phyloP scores from a whole-genome alignment of 1,139 yeast genomes.

The Arxiozyma heterogenica region DNA sequence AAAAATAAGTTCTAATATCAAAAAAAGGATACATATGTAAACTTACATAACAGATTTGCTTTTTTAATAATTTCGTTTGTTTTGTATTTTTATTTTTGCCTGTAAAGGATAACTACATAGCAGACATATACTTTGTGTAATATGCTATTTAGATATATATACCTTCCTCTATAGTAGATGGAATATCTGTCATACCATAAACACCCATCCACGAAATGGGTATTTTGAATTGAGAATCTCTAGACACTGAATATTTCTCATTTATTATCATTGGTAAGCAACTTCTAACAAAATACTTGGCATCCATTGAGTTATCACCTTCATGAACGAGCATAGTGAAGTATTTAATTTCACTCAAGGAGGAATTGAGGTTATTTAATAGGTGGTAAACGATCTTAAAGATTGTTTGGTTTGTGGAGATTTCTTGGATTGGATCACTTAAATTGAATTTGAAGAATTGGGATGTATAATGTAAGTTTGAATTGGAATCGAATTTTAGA shows the following conservation, averaged over 20 bases:
- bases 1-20: too few species aligned
- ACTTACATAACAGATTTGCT: too few species aligned
- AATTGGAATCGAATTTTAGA: constrained; percentile 16
- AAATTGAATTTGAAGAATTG: constrained; percentile 21
- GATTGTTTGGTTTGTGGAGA: constrained; percentile 23
- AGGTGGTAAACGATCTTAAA: constrained; percentile 26
- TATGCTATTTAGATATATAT: constrained; percentile 43
- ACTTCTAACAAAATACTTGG: constrained; percentile 36
- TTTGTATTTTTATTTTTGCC: too few species aligned
- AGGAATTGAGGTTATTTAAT: constrained; percentile 13
- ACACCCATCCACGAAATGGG: constrained; percentile 83
- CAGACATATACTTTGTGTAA: too few species aligned
- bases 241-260: constrained; percentile 10
- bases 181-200: constrained; percentile 64
- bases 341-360: constrained; percentile 15
- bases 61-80: too few species aligned
- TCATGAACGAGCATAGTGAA: constrained; percentile 57
- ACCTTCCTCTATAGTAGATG: constrained; percentile 68
- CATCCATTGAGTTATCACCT: constrained; percentile 80
- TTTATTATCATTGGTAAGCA: constrained; percentile 6
- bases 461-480: constrained; percentile 15
- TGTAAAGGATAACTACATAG: too few species aligned
- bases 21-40: too few species aligned
- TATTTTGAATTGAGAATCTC: constrained; percentile 32
- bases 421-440: constrained; percentile 23